Evolutionary conservation across 2,329 filamentous ascomycete genomes (phyloP).

Genomic region (Pseudogymnoascus sp.): DNA sequence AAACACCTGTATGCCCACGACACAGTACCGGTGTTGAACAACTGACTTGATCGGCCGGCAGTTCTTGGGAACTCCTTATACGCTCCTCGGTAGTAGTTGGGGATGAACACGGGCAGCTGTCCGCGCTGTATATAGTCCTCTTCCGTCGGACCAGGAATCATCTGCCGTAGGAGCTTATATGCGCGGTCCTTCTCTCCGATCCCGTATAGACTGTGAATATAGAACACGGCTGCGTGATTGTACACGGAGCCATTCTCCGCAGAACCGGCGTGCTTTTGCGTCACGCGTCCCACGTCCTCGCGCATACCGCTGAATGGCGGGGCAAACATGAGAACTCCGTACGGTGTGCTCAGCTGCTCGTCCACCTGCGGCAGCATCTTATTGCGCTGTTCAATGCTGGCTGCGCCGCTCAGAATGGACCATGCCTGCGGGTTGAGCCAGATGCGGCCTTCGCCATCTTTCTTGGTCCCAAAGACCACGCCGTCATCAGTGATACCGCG

Average conservation of each 20-base stretch:
- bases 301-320: conserved; percentile 48
- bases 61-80: conserved; percentile 42
- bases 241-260: conserved; percentile 53
- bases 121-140: conserved; percentile 45
- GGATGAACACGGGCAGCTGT: conserved; percentile 50
- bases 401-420: conserved; percentile 47
- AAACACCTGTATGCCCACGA: conserved; percentile 50
- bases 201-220: conserved; percentile 45
- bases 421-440: conserved; percentile 53
- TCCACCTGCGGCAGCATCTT: conserved; percentile 44
- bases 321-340: conserved; percentile 48
- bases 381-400: conserved; percentile 34
- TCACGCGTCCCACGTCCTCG: conserved; percentile 51
- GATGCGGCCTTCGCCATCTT: conserved; percentile 46
- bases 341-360: conserved; percentile 44
- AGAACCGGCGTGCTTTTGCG: conserved; percentile 49
- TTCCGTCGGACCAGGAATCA: conserved; percentile 46
- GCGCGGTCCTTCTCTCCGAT: conserved; percentile 44
- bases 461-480: conserved; percentile 43
- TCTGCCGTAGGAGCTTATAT: conserved; percentile 42
- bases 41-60: conserved; percentile 47
- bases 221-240: conserved; percentile 50
- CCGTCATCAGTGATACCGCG: conserved; percentile 51
- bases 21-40: conserved; percentile 53
- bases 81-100: conserved; percentile 51